Evolutionary conservation across 257 asterid species (phyloP).

Genomic region (Nicotiana undulata): DNA sequence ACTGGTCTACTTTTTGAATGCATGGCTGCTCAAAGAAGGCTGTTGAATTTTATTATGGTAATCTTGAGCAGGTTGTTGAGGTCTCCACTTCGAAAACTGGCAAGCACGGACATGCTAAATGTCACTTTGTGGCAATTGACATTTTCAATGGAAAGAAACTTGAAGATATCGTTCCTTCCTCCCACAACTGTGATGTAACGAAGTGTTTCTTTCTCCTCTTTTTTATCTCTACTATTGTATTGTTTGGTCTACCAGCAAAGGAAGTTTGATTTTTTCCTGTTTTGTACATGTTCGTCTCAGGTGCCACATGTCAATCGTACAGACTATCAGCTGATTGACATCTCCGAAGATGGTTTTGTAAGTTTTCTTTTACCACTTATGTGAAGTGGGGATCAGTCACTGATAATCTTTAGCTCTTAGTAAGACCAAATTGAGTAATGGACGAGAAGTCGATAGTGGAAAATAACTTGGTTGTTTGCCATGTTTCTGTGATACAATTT

Average conservation of each 20-base stretch:
- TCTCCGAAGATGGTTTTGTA: conserved; percentile 84
- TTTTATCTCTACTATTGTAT: neutral
- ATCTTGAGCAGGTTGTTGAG: conserved; percentile 39
- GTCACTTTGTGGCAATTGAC: conserved; percentile 49
- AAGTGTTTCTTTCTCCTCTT: neutral
- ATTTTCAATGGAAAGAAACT: conserved; percentile 47
- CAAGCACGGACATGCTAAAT: conserved; percentile 54
- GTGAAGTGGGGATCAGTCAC: neutral
- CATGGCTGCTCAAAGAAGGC: neutral
- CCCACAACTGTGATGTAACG: conserved; percentile 47
- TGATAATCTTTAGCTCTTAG: neutral
- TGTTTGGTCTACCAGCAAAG: neutral
- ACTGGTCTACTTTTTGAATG: neutral
- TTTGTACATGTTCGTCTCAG: conserved; percentile 11
- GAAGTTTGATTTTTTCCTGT: neutral
- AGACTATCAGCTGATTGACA: conserved; percentile 56
- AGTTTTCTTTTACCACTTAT: conserved; percentile 20
- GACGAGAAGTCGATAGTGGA: neutral
- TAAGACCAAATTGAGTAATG: neutral
- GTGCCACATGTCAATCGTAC: conserved; percentile 47
- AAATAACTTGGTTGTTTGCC: too few species aligned
- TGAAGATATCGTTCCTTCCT: conserved; percentile 46
- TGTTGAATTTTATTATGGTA: neutral
- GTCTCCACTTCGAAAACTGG: conserved; percentile 57
- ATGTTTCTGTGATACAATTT: too few species aligned